Evolutionary conservation across 768 basidiomycete genomes (phyloP).

Genomic region (Termitomyces sp.): DNA sequence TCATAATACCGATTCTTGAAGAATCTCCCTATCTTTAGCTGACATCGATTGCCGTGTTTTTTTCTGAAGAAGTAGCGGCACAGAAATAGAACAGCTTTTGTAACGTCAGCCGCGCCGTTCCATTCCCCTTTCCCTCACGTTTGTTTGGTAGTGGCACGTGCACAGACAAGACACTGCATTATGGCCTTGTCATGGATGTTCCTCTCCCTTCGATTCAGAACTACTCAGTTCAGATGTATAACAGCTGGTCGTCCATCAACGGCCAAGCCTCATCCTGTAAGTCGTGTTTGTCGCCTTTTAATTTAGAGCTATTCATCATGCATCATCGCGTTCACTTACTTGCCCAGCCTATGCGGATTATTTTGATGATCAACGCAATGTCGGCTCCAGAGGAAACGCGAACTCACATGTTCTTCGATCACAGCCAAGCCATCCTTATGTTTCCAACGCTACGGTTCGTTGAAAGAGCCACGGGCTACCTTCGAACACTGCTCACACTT

Average conservation of each 20-base stretch:
- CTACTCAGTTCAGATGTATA: constrained; percentile 13
- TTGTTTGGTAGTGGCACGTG: constrained; percentile 16
- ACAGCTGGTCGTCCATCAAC: constrained; percentile 11
- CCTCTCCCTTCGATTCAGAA: neutral
- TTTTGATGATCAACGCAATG: constrained; percentile 7
- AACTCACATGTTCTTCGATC: neutral
- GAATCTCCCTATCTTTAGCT: constrained; percentile 6
- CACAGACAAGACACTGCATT: neutral
- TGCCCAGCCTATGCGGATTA: constrained; percentile 10
- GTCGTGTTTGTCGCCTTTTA: neutral
- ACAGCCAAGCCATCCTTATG: constrained; percentile 9
- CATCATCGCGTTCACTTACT: neutral
- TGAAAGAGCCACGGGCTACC: neutral
- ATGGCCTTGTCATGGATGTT: neutral
- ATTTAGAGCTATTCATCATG: neutral
- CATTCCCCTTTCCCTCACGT: constrained; percentile 13
- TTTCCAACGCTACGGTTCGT: constrained; percentile 12
- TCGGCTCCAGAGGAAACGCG: constrained; percentile 1
- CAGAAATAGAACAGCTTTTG: constrained; percentile 16
- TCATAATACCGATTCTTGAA: constrained; percentile 14
- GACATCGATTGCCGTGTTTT: constrained; percentile 10
- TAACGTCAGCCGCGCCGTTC: constrained; percentile 9
- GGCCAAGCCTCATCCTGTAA: constrained; percentile 9
- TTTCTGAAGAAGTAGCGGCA: constrained; percentile 4
- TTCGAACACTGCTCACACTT: constrained; percentile 2